Percentiles rank a stretch among this genome's conserved stretches.
These are phyloP conservation scores for Russula griseocarnosa DNA, from an alignment of 768 basidiomycete species.

Conservation along the genomic window DNA sequence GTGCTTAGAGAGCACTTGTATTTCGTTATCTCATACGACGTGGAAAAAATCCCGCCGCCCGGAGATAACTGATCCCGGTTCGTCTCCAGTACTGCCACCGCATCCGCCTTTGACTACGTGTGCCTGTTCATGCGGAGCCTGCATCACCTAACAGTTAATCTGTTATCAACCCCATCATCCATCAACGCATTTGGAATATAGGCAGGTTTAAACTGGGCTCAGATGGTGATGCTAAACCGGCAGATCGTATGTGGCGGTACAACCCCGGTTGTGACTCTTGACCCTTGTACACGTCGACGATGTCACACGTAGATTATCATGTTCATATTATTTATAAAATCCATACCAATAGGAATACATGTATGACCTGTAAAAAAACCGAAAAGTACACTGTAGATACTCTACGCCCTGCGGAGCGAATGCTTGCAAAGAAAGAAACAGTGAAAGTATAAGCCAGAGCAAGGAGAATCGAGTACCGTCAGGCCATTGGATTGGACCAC, in stretches of 20 bases:
- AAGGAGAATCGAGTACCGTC: slow-evolving; percentile 22
- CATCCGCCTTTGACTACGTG: slow-evolving; percentile 54
- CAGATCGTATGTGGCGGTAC: no score
- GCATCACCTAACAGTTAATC: slow-evolving; percentile 24
- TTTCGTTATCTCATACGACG: slow-evolving; percentile 59
- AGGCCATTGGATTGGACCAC: slow-evolving; percentile 23
- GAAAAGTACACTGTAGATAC: slow-evolving; percentile 27
- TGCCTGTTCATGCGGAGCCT: slow-evolving; percentile 36
- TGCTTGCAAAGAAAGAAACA: slow-evolving; percentile 18
- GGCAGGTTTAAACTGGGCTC: no score
- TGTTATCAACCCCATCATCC: slow-evolving; percentile 42
- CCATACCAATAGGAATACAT: slow-evolving; percentile 30
- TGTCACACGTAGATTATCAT: slow-evolving; percentile 17
- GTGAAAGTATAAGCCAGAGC: slow-evolving; percentile 22
- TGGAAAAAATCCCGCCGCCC: not conserved
- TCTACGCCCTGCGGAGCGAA: slow-evolving; percentile 24
- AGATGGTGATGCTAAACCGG: no score
- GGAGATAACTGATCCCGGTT: not conserved
- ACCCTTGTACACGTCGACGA: not conserved
- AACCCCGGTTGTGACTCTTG: not conserved
- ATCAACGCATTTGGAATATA: slow-evolving; percentile 62
- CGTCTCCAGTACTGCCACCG: slow-evolving; percentile 48
- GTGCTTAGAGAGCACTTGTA: slow-evolving; percentile 48
- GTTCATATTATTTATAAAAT: slow-evolving; percentile 28
- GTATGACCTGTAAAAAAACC: slow-evolving; percentile 22